phyloP scores from a whole-genome alignment of 352 stramenopile species.

The Phytophthora sojae region DNA sequence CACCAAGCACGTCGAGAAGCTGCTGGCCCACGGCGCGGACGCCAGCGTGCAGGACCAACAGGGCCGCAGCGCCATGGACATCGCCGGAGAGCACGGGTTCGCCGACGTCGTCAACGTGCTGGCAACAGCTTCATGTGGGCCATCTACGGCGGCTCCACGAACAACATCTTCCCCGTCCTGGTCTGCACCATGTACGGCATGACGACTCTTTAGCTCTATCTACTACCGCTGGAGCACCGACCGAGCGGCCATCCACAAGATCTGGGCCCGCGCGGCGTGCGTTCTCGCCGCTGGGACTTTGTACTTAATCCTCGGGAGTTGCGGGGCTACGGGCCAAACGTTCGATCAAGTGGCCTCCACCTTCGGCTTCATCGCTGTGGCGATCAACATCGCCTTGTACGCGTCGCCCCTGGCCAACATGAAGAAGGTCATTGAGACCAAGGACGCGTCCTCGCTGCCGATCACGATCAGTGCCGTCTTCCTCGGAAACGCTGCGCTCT shows the following conservation, averaged over 20 bases:
- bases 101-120: slow-evolving; percentile 45
- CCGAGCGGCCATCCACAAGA: slow-evolving; percentile 26
- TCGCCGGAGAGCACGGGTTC: slow-evolving; percentile 53
- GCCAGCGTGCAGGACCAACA: slow-evolving; percentile 30
- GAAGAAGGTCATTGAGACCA: slow-evolving; percentile 46
- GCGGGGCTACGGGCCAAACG: slow-evolving; percentile 39
- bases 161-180: slow-evolving; percentile 45
- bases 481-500: slow-evolving; percentile 39
- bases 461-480: slow-evolving; percentile 40
- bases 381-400: slow-evolving; percentile 41
- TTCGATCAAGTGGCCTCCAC: slow-evolving; percentile 31
- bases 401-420: slow-evolving; percentile 40
- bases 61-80: slow-evolving; percentile 44
- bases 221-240: slow-evolving; percentile 41
- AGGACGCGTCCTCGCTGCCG: slow-evolving; percentile 37
- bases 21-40: slow-evolving; percentile 46
- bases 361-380: slow-evolving; percentile 38
- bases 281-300: slow-evolving; percentile 24
- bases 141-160: slow-evolving; percentile 48
- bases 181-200: slow-evolving; percentile 40
- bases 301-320: slow-evolving; percentile 37
- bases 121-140: slow-evolving; percentile 48
- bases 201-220: slow-evolving; percentile 38
- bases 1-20: slow-evolving; percentile 56
- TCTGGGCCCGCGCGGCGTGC: slow-evolving; percentile 26